A percentile compares a stretch with the other conserved stretches of the same genome.
phyloP scores from a whole-genome alignment of 2,329 filamentous ascomycete species.

The Verticillium nubilum region DNA sequence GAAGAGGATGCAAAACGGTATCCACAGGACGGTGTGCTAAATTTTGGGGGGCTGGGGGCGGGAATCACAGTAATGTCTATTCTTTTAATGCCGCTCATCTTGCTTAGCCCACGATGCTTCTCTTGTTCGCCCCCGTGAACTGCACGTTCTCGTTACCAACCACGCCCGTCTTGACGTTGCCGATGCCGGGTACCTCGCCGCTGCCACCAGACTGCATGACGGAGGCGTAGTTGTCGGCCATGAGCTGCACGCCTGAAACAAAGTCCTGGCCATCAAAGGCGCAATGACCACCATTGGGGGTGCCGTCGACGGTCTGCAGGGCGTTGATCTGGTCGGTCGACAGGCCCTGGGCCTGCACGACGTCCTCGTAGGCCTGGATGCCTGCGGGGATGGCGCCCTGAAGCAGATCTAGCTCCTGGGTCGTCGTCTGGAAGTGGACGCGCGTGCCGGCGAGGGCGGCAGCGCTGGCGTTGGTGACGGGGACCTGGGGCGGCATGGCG shows the following conservation, averaged over 20 bases:
- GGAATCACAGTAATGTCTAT: not conserved
- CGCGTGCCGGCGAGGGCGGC: constrained; percentile 38
- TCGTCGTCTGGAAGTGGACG: constrained; percentile 53
- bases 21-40: constrained; percentile 24
- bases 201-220: constrained; percentile 45
- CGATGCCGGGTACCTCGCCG: constrained; percentile 43
- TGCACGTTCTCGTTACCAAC: constrained; percentile 41
- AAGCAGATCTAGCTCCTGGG: constrained; percentile 41
- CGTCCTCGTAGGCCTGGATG: constrained; percentile 44
- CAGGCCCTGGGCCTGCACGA: constrained; percentile 38
- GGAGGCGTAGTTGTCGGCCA: constrained; percentile 45
- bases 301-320: constrained; percentile 52
- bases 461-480: constrained; percentile 32
- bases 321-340: constrained; percentile 36
- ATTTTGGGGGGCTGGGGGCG: not conserved
- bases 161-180: constrained; percentile 40
- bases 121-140: constrained; percentile 22
- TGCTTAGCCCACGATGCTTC: constrained; percentile 9
- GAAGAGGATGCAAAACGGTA: constrained; percentile 16
- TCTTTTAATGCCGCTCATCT: not conserved
- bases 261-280: constrained; percentile 51
- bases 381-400: constrained; percentile 45
- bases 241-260: constrained; percentile 50
- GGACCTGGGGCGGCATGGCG: constrained; percentile 46
- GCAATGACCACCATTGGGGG: constrained; percentile 51